Evolutionary conservation across 306 rosid genomes (phyloP), one percentile per base, ranked within the genome.

Genomic region (Vigna radiata): DNA sequence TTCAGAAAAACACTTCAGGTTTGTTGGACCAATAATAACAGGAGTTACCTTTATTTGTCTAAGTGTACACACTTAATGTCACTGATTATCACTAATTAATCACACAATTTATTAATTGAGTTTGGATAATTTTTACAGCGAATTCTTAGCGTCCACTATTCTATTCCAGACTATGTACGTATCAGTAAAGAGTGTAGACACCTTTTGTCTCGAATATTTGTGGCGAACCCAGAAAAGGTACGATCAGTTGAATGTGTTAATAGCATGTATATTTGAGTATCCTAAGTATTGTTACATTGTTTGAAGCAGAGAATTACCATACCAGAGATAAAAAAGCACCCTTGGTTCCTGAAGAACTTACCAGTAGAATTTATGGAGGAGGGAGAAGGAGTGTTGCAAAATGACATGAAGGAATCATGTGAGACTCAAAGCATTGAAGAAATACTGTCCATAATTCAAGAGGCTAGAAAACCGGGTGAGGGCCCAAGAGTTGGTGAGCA

Each of bases 1-100:
- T 93, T 93, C 83, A 91, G 94, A 87, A 93, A 93, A 84, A 93
- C 99, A 78, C 99, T 96, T 69, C 91, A 91, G 87, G 99, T 92
- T 79, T 74, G 84, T 79, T 79, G n/a, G 7, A 60, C 47, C 3
- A 33, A 31, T 19, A 23, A 31, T 53, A 75, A 37, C 18, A 68
- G 4, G 61, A 50, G 8, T 67, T 66, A 16, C 15, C 65, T 46
- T 59, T 46, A 33, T 18, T 55, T 82, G 10, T 25, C 68, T 47
- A 13, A 25, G 50, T 55, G 16, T 44, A 29, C 33, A 29, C 33
- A 44, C 16, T 44, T 12, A 44, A 75, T 27, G 8, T 29, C 33
- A 29, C 33, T 29, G 5, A 29, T 29, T 29, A 29, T 15, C 72
- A 36, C 64, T 13, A 77, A 62, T 70, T 39, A 76, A 60, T 55